Conservation (phyloP, 2,329 filamentous ascomycete species). For the Reticulascus tulasneorum region DNA sequence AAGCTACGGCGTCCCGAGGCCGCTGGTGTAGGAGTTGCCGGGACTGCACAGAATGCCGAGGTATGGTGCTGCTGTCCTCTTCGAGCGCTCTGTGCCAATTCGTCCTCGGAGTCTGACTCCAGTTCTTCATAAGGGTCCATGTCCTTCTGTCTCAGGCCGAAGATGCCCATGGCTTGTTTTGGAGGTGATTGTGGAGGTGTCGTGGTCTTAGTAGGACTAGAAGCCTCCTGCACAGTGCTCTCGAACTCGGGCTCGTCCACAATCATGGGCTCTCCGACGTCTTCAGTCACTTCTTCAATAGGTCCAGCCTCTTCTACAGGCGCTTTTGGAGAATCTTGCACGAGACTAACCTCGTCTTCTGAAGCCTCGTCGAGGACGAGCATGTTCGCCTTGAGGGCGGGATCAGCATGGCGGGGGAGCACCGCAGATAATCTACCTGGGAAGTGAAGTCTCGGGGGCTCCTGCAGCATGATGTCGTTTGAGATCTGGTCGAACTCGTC, state of each 20-base stretch:
- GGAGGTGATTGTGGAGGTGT: slow-evolving; percentile 24
- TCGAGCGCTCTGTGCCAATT: slow-evolving; percentile 32
- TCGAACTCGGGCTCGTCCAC: slow-evolving; percentile 22
- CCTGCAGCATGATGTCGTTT: slow-evolving; percentile 26
- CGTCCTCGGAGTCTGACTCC: slow-evolving; percentile 55
- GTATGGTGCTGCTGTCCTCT: slow-evolving; percentile 12
- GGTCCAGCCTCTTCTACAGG: neutral
- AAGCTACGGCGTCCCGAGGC: slow-evolving; percentile 23
- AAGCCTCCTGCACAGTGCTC: slow-evolving; percentile 4
- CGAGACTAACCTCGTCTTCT: slow-evolving; percentile 1
- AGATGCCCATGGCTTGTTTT: slow-evolving; percentile 24
- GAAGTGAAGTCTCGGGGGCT: slow-evolving; percentile 34
- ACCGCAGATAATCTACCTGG: slow-evolving; percentile 42
- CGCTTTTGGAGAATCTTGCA: neutral
- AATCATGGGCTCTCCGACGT: slow-evolving; percentile 17
- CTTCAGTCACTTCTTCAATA: slow-evolving; percentile 9
- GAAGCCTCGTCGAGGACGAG: slow-evolving; percentile 20
- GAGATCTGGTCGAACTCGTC: slow-evolving; percentile 19
- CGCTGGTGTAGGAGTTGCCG: slow-evolving; percentile 38
- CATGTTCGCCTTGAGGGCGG: slow-evolving; percentile 28
- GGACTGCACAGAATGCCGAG: slow-evolving; percentile 22
- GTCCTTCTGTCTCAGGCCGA: slow-evolving; percentile 45
- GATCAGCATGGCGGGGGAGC: slow-evolving; percentile 38
- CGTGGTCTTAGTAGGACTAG: slow-evolving; percentile 10
- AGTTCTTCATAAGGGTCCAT: slow-evolving; percentile 36